A percentile compares a stretch with the other conserved stretches of the same genome.
Conservation (phyloP, 2,329 filamentous ascomycete species). For the Cladosporium sp. region DNA sequence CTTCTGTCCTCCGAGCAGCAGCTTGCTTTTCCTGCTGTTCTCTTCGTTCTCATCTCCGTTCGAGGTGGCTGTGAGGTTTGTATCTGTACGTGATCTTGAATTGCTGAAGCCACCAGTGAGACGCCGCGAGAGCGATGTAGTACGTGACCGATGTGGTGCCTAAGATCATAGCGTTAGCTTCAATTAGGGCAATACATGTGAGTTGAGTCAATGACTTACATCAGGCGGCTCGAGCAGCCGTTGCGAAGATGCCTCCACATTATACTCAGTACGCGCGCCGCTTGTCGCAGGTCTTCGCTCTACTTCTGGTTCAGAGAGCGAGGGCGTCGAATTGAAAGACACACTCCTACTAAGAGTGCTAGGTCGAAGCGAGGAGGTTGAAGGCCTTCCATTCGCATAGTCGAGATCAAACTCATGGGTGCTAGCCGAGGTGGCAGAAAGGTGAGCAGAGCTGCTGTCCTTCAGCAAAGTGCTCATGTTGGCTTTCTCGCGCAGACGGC, state of each 20-base stretch:
- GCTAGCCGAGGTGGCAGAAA: conserved; percentile 31
- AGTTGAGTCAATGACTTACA: not conserved
- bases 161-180: not conserved
- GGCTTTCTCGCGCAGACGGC: conserved; percentile 78
- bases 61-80: not conserved
- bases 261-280: conserved; percentile 2
- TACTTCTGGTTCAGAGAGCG: conserved; percentile 12
- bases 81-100: conserved; percentile 29
- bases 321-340: conserved; percentile 27
- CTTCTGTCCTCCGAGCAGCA: conserved; percentile 46
- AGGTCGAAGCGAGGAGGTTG: conserved; percentile 31
- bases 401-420: conserved; percentile 24
- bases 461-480: conserved; percentile 67
- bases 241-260: not conserved
- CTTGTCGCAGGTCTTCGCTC: conserved; percentile 16
- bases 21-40: conserved; percentile 41
- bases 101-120: conserved; percentile 34
- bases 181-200: not conserved
- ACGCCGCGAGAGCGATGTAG: conserved; percentile 31
- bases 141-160: conserved; percentile 19
- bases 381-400: conserved; percentile 30
- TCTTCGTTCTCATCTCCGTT: conserved; percentile 32
- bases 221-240: conserved; percentile 9
- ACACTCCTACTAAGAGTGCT: conserved; percentile 32
- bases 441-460: conserved; percentile 17